These are phyloP conservation scores for Aspergillus glaucus DNA, from an alignment of 2,329 filamentous ascomycete genomes.

Conservation along the genomic window DNA sequence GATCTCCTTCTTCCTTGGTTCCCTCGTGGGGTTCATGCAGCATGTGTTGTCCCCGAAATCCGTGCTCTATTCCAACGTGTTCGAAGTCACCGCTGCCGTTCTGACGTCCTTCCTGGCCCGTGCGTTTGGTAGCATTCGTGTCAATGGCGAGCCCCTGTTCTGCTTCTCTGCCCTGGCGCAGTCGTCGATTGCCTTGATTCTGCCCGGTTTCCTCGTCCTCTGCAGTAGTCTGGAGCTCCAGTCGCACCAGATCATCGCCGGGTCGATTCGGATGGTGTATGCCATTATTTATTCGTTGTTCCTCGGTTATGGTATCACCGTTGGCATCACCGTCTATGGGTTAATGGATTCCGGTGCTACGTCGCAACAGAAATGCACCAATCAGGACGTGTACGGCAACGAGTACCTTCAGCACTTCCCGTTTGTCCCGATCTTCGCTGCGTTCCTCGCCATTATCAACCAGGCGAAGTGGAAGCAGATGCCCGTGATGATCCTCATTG, in stretches of 20 bases:
- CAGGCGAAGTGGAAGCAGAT: slow-evolving; percentile 73
- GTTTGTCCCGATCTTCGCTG: slow-evolving; percentile 65
- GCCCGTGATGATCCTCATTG: slow-evolving; percentile 67
- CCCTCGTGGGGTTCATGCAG: slow-evolving; percentile 65
- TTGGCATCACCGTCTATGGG: slow-evolving; percentile 55
- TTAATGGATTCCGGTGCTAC: slow-evolving; percentile 49
- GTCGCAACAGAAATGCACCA: slow-evolving; percentile 39
- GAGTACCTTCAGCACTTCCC: slow-evolving; percentile 51
- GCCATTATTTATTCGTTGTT: slow-evolving; percentile 64
- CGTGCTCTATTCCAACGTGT: slow-evolving; percentile 58
- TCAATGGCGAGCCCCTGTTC: slow-evolving; percentile 43
- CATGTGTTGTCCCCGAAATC: slow-evolving; percentile 69
- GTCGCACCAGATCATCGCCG: slow-evolving; percentile 58
- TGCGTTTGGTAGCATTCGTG: slow-evolving; percentile 57
- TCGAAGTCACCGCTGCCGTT: slow-evolving; percentile 57
- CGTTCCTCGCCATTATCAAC: slow-evolving; percentile 71
- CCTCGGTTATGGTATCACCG: slow-evolving; percentile 62
- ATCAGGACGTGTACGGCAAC: slow-evolving; percentile 25
- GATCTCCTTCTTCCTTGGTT: slow-evolving; percentile 67
- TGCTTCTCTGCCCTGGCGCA: slow-evolving; percentile 65
- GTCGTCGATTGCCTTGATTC: slow-evolving; percentile 61
- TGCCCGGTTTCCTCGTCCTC: slow-evolving; percentile 59
- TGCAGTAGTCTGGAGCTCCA: slow-evolving; percentile 57
- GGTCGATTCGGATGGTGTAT: slow-evolving; percentile 64
- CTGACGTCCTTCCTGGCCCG: slow-evolving; percentile 62